These are phyloP conservation scores for Mycena venus DNA, from an alignment of 768 basidiomycete genomes.

Conservation along the genomic window DNA sequence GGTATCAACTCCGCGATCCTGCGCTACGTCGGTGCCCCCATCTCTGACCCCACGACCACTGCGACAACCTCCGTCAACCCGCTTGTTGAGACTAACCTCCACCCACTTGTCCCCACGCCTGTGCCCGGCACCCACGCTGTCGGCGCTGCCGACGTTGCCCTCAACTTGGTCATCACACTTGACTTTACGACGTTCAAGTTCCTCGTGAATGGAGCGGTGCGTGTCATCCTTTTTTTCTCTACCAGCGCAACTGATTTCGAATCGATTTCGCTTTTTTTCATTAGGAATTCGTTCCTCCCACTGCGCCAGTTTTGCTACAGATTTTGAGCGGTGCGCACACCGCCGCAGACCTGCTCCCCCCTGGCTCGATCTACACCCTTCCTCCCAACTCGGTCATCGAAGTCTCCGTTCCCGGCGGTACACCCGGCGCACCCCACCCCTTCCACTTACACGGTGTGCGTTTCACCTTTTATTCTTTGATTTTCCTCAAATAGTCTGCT, in stretches of 20 bases:
- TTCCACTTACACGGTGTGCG: conserved; percentile 64
- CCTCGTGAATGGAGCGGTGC: background rate
- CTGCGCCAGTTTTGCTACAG: background rate
- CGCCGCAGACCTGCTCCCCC: background rate
- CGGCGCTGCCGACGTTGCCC: conserved; percentile 17
- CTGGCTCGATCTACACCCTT: conserved; percentile 37
- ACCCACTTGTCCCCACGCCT: conserved; percentile 39
- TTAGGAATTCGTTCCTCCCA: conserved; percentile 21
- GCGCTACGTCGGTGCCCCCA: conserved; percentile 59
- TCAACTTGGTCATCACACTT: conserved; percentile 9
- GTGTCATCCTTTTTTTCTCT: background rate
- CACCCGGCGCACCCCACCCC: conserved; percentile 48
- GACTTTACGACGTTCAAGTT: background rate
- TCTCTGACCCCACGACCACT: conserved; percentile 37
- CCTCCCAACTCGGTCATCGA: conserved; percentile 54
- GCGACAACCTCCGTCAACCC: conserved; percentile 36
- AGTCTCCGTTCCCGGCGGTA: conserved; percentile 49
- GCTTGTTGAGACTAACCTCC: conserved; percentile 56
- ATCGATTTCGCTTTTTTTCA: conserved; percentile 44
- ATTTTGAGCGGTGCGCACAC: background rate
- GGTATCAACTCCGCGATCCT: conserved; percentile 66
- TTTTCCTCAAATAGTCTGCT: background rate
- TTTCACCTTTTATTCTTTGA: background rate
- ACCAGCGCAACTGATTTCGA: background rate
- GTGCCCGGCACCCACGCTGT: conserved; percentile 45